A percentile compares a stretch with the other conserved stretches of the same genome.
These are phyloP conservation scores for Colletotrichum sp. DNA, from an alignment of 2,329 filamentous ascomycete species.

Conservation along the genomic window DNA sequence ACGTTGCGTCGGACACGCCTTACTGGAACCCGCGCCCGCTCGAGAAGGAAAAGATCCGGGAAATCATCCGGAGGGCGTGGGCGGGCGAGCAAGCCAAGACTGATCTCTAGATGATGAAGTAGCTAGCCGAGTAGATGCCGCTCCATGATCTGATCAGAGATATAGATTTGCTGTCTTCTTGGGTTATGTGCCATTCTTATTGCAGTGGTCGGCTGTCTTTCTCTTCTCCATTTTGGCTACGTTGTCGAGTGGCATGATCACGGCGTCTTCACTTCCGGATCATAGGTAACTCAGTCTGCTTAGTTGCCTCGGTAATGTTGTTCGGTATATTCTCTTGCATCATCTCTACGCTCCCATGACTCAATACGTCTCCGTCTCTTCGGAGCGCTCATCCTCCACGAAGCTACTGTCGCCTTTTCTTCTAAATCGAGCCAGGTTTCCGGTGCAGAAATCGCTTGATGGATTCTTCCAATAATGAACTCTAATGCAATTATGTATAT, in stretches of 20 bases:
- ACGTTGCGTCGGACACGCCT: constrained; percentile 59
- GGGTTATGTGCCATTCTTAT: fast-evolving
- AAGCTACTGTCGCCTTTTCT: background rate
- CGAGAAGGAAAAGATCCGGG: constrained; percentile 53
- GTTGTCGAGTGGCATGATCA: background rate
- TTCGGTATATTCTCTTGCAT: background rate
- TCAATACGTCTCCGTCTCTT: background rate
- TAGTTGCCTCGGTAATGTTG: background rate
- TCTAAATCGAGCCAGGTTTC: background rate
- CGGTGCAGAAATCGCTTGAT: background rate
- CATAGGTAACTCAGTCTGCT: background rate
- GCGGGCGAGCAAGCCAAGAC: constrained; percentile 59
- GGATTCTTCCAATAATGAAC: background rate
- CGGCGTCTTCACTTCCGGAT: background rate
- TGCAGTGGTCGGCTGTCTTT: background rate
- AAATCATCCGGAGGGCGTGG: constrained; percentile 62
- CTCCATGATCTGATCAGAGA: background rate
- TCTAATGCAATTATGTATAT: background rate
- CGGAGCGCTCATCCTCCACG: background rate
- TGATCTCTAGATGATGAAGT: constrained; percentile 44
- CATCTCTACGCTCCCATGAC: background rate
- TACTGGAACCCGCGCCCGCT: constrained; percentile 64
- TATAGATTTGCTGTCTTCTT: background rate
- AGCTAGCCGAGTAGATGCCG: background rate
- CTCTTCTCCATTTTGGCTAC: background rate